Percentiles rank a stretch among this genome's conserved stretches.
These are phyloP conservation scores for Salvia hispanica DNA, from an alignment of 257 asterid species.

Conservation along the genomic window DNA sequence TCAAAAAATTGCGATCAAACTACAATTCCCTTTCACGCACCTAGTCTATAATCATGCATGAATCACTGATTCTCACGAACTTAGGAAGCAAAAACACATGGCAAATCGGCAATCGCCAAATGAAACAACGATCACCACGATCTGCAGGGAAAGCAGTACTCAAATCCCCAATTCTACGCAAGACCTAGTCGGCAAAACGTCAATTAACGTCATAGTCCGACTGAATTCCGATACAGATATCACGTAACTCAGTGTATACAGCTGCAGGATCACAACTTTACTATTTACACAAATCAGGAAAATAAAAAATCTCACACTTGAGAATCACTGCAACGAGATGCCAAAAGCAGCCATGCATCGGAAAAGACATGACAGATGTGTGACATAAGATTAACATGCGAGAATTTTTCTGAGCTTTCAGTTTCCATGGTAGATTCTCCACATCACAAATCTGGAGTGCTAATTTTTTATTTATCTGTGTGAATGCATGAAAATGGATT, in stretches of 20 bases:
- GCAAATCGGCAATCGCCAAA: slow-evolving; percentile 1
- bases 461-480: slow-evolving; percentile 10
- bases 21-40: neutral
- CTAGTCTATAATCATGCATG: slow-evolving; percentile 15
- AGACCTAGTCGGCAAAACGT: slow-evolving; percentile 27
- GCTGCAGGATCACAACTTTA: slow-evolving; percentile 5
- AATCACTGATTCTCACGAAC: neutral
- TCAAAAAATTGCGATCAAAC: slow-evolving; percentile 11
- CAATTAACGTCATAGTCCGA: slow-evolving; percentile 8
- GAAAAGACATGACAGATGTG: slow-evolving; percentile 7
- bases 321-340: slow-evolving; percentile 7
- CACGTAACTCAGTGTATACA: slow-evolving; percentile 3
- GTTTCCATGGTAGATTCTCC: slow-evolving; percentile 25
- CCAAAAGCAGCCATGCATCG: slow-evolving; percentile 13
- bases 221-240: slow-evolving; percentile 29
- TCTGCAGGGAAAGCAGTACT: slow-evolving; percentile 21
- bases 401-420: slow-evolving; percentile 24
- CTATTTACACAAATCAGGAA: slow-evolving; percentile 24
- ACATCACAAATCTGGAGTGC: slow-evolving; percentile 24
- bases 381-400: neutral
- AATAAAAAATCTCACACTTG: slow-evolving; percentile 21
- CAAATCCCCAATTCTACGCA: slow-evolving; percentile 26
- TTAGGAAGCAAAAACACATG: neutral
- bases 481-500: neutral
- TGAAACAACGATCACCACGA: slow-evolving; percentile 15